Evolutionary conservation across 345 rosid species (phyloP).

Genomic region (Citrus medica): DNA sequence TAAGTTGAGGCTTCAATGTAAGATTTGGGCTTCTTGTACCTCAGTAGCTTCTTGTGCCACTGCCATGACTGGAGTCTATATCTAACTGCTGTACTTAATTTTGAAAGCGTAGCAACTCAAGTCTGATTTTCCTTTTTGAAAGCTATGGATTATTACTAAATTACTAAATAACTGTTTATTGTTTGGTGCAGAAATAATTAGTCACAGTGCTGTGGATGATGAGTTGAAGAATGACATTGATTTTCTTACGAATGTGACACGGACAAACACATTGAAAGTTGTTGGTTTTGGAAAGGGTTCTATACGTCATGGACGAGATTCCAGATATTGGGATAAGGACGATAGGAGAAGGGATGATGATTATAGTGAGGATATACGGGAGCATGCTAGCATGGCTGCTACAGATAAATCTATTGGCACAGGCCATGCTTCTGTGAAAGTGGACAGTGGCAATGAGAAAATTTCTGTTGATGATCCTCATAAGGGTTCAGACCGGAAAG

Average conservation of each 20-base stretch:
- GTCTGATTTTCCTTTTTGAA: neutral
- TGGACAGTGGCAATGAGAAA: constrained; percentile 30
- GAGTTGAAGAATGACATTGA: constrained; percentile 47
- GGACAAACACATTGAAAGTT: constrained; percentile 46
- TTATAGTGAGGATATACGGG: constrained; percentile 60
- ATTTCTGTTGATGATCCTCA: constrained; percentile 20
- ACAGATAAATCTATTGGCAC: constrained; percentile 25
- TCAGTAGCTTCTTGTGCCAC: neutral
- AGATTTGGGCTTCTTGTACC: neutral
- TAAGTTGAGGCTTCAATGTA: neutral
- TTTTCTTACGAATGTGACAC: constrained; percentile 84
- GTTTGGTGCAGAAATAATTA: constrained; percentile 37
- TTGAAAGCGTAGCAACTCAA: neutral
- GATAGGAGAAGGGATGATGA: constrained; percentile 93
- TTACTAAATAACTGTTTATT: neutral
- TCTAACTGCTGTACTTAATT: too few relatives aligned
- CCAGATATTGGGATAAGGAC: constrained; percentile 92
- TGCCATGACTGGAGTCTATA: neutral
- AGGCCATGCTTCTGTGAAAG: constrained; percentile 19
- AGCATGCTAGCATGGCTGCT: constrained; percentile 23
- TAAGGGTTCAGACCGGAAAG: constrained; percentile 33
- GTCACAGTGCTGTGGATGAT: constrained; percentile 31
- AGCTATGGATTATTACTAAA: neutral
- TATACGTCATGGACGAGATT: constrained; percentile 69
- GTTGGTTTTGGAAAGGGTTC: constrained; percentile 77